A percentile compares a stretch with the other conserved stretches of the same genome.
These are phyloP conservation scores for Volvox reticuliferus DNA, from an alignment of 139 green algal species.

Conservation along the genomic window DNA sequence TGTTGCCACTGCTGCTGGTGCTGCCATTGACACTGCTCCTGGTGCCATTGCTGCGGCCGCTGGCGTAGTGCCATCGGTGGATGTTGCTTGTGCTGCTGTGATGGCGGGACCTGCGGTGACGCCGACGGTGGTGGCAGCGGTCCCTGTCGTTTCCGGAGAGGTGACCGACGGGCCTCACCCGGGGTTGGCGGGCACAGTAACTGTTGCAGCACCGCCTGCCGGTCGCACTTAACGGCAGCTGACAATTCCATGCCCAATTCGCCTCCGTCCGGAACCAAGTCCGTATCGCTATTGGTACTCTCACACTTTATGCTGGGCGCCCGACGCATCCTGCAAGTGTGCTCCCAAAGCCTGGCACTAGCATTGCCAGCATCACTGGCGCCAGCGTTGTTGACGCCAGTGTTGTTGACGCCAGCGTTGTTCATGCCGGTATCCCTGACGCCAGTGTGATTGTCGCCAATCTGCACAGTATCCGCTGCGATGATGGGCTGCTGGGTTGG, in stretches of 20 bases:
- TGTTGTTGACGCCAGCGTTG: too few species aligned
- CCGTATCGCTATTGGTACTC: background rate
- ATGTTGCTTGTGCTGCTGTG: too few species aligned
- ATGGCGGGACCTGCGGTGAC: too few species aligned
- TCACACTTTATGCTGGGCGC: too few species aligned
- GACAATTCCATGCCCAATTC: background rate
- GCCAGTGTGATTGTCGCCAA: background rate
- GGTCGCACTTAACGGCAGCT: background rate
- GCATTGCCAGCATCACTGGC: too few species aligned
- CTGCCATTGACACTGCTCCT: background rate
- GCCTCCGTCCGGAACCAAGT: background rate
- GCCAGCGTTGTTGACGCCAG: too few species aligned
- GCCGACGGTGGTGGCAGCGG: background rate
- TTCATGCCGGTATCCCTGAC: too few species aligned
- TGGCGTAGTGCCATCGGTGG: too few species aligned
- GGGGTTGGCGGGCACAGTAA: background rate
- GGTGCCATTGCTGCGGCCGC: background rate
- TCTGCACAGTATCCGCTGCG: background rate
- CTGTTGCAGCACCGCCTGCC: background rate
- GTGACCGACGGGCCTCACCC: background rate
- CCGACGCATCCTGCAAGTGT: too few species aligned
- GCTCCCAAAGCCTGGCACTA: too few species aligned
- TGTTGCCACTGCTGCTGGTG: background rate
- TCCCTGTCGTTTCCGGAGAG: background rate
- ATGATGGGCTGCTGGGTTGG: background rate